These are phyloP conservation scores for Uronychia setigera DNA, from an alignment of 73 alveolate species.

Conservation along the genomic window DNA sequence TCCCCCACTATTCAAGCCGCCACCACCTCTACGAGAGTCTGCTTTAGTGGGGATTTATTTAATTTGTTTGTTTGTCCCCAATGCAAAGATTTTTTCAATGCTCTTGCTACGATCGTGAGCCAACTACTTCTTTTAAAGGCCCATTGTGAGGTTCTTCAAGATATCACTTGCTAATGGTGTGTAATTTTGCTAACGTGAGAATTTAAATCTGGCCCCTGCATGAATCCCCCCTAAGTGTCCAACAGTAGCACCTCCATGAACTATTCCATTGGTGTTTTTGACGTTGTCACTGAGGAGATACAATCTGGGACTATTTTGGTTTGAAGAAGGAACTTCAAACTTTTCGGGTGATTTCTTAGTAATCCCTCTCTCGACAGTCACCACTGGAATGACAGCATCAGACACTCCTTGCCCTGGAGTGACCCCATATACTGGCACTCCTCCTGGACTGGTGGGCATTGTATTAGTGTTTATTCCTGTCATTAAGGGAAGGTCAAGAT, in stretches of 20 bases:
- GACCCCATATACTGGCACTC: background rate
- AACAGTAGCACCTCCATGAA: background rate
- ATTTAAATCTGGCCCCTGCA: background rate
- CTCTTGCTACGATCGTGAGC: background rate
- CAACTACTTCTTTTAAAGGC: background rate
- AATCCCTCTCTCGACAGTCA: background rate
- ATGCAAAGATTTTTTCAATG: background rate
- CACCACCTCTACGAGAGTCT: too few species aligned
- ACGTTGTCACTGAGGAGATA: too few species aligned
- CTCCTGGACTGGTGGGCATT: too few species aligned
- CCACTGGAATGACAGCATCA: background rate
- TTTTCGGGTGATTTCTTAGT: background rate
- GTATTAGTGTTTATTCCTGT: too few species aligned
- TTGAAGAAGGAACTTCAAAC: background rate
- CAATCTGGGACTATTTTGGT: too few species aligned
- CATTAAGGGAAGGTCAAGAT: too few species aligned
- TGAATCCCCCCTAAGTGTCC: background rate
- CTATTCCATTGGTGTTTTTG: too few species aligned
- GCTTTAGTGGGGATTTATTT: background rate
- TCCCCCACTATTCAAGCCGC: too few species aligned
- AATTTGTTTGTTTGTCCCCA: background rate
- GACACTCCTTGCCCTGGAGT: background rate
- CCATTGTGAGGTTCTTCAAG: background rate
- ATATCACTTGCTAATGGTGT: background rate
- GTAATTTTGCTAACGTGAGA: background rate